Conservation (phyloP, 2,329 filamentous ascomycete genomes). For the Aureobasidium musti region DNA sequence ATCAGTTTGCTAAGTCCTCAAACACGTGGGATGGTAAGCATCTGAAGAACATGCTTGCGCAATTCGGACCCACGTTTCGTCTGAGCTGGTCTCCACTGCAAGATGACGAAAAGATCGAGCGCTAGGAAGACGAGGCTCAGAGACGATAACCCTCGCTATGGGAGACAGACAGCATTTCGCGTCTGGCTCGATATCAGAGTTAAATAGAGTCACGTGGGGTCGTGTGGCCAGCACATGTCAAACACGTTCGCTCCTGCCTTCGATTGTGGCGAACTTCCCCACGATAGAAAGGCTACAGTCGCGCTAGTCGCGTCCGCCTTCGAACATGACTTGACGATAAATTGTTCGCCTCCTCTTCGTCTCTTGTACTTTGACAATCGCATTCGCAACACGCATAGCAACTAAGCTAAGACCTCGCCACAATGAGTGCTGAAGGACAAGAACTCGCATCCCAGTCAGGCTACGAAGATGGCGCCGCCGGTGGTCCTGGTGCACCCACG, state of each 20-base stretch:
- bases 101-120: neutral
- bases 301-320: conserved; percentile 11
- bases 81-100: neutral
- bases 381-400: neutral
- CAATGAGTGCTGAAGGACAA: conserved; percentile 52
- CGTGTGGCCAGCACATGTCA: neutral
- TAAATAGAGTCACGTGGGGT: neutral
- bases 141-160: neutral
- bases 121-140: neutral
- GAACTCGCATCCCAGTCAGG: conserved; percentile 69
- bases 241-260: conserved; percentile 14
- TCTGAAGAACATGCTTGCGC: neutral
- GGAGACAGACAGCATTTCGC: neutral
- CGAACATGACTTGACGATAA: conserved; percentile 9
- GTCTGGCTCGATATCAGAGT: neutral
- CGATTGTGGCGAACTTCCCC: conserved; percentile 15
- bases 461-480: conserved; percentile 71
- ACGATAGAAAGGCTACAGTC: neutral
- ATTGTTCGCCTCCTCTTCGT: conserved; percentile 12
- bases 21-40: neutral
- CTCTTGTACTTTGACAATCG: neutral
- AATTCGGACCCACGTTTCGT: neutral
- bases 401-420: conserved; percentile 6
- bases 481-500: conserved; percentile 90
- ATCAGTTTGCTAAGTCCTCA: neutral